These are phyloP conservation scores for Camelina hispida DNA, from an alignment of 345 rosid species.

Conservation along the genomic window DNA sequence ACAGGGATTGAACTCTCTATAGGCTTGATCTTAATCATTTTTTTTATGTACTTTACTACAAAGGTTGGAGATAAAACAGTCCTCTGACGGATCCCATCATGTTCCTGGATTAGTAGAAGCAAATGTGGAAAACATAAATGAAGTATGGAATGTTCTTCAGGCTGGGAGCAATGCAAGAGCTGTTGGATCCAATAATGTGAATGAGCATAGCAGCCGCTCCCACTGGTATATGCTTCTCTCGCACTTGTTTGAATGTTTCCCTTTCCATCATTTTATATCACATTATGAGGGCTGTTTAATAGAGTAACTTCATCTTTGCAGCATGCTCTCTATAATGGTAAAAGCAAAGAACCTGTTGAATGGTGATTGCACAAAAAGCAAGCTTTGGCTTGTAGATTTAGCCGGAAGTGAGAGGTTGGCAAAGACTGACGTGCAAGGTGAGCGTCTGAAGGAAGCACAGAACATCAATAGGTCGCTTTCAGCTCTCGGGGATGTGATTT, in stretches of 20 bases:
- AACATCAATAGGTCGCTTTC: conserved; percentile 91
- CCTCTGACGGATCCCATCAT: conserved; percentile 81
- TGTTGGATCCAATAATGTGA: conserved; percentile 95
- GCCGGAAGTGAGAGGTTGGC: conserved; percentile 98
- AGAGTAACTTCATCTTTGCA: conserved; percentile 44
- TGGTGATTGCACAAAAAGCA: conserved; percentile 94
- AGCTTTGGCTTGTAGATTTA: conserved; percentile 97
- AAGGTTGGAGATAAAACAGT: conserved; percentile 95
- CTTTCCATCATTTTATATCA: conserved; percentile 3
- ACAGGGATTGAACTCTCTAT: background rate
- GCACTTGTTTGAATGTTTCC: conserved; percentile 19
- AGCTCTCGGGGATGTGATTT: conserved; percentile 93
- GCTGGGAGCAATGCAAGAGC: conserved; percentile 94
- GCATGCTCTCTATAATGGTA: conserved; percentile 94
- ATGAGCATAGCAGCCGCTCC: conserved; percentile 97
- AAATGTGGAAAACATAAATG: conserved; percentile 67
- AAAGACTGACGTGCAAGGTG: conserved; percentile 91
- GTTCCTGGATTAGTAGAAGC: conserved; percentile 93
- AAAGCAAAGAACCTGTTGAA: conserved; percentile 78
- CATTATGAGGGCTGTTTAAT: background rate
- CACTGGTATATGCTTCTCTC: conserved; percentile 68
- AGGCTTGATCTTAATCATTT: conserved; percentile 18
- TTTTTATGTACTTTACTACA: background rate
- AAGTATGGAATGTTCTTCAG: conserved; percentile 89
- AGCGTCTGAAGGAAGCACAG: conserved; percentile 95